These are phyloP conservation scores for Colletotrichum viniferum DNA, from an alignment of 2,329 filamentous ascomycete species.

Conservation along the genomic window DNA sequence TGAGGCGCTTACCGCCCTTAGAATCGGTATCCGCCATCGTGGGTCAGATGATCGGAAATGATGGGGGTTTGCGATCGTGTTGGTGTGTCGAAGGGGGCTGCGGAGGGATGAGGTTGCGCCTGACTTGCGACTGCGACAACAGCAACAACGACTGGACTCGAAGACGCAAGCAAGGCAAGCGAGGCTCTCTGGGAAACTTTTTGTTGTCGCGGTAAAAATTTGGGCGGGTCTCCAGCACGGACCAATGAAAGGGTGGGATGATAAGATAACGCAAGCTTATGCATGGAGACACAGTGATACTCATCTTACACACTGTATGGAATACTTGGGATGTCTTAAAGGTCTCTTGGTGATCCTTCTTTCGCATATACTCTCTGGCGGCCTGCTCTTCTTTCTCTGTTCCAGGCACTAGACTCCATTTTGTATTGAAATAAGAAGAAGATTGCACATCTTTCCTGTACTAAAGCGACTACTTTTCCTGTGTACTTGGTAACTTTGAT, in stretches of 20 bases:
- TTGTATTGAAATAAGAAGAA: no score
- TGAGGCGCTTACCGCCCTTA: conserved; percentile 48
- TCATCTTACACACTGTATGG: not conserved
- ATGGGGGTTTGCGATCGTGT: not conserved
- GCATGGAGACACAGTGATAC: not conserved
- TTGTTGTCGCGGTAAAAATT: conserved; percentile 21
- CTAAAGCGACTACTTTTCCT: not conserved
- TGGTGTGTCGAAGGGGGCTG: not conserved
- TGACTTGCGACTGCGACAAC: not conserved
- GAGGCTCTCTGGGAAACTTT: conserved; percentile 15
- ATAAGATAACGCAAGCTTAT: conserved; percentile 15
- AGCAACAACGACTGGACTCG: not conserved
- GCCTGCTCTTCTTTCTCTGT: no score
- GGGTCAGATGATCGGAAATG: not conserved
- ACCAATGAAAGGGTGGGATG: conserved; percentile 11
- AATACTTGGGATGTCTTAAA: not conserved
- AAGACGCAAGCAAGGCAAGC: not conserved
- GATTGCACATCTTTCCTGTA: no score
- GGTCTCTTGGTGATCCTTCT: not conserved
- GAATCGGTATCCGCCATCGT: conserved; percentile 43
- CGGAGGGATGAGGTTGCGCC: conserved; percentile 10
- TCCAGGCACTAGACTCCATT: no score
- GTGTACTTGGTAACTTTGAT: not conserved
- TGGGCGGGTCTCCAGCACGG: conserved; percentile 2
- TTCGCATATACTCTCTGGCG: not conserved